A percentile compares a stretch with the other conserved stretches of the same genome.
Evolutionary conservation across 805 yeast species (phyloP).

Genomic region (Clavispora vitiphila): DNA sequence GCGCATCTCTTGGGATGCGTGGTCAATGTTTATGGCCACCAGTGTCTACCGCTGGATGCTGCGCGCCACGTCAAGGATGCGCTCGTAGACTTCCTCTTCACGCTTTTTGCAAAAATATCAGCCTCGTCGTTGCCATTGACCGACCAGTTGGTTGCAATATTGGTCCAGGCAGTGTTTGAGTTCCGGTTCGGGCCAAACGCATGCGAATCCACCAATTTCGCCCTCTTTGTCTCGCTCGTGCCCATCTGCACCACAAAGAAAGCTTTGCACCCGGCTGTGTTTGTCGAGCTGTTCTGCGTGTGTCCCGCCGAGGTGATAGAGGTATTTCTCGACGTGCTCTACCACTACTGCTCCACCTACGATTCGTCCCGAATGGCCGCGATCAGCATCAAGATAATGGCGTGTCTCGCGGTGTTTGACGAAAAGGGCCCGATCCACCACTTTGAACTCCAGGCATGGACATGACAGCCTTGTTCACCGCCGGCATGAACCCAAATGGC

Average conservation of each 20-base stretch:
- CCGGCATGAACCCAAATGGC: too few relatives aligned
- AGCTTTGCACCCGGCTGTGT: constrained; percentile 1
- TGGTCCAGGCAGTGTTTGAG: constrained; percentile 11
- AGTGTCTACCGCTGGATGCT: neutral
- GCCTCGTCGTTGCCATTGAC: constrained; percentile 1
- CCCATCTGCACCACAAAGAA: constrained; percentile 2
- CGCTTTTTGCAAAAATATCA: constrained; percentile 4
- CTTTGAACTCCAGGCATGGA: constrained; percentile 7
- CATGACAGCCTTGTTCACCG: too few relatives aligned
- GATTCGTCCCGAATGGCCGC: constrained; percentile 1
- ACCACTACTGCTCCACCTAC: constrained; percentile 8
- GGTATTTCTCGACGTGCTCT: constrained; percentile 9
- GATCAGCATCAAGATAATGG: constrained; percentile 4
- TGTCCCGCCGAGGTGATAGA: constrained; percentile 5
- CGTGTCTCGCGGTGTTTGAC: constrained; percentile 9
- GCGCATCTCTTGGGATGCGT: neutral
- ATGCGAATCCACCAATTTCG: neutral
- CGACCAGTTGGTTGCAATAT: constrained; percentile 6
- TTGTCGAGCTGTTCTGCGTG: constrained; percentile 3
- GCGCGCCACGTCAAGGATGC: neutral
- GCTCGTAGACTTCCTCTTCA: constrained; percentile 1
- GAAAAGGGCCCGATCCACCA: constrained; percentile 8
- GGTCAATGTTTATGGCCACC: neutral
- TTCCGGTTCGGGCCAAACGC: constrained; percentile 6
- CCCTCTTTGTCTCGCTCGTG: constrained; percentile 4